Conservation (phyloP, 345 rosid genomes). For the Schrenkiella parvula region DNA sequence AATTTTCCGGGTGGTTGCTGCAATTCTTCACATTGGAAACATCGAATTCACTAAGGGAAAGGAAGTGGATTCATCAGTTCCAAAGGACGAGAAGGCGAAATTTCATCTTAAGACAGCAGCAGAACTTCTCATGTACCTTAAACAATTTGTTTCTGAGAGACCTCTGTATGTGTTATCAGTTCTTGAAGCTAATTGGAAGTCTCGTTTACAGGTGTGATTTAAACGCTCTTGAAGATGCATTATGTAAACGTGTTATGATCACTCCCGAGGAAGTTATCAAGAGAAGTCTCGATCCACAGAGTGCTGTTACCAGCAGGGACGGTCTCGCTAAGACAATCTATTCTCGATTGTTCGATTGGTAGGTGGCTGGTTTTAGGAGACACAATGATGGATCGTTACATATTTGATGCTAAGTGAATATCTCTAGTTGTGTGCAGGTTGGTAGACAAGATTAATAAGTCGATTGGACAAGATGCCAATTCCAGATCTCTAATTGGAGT, state of each 20-base stretch:
- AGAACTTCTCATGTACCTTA: neutral
- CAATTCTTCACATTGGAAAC: neutral
- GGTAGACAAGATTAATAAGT: neutral
- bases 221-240: neutral
- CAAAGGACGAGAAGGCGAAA: neutral
- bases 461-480: neutral
- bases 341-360: neutral
- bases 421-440: neutral
- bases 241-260: neutral
- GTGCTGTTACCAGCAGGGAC: neutral
- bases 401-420: neutral
- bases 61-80: neutral
- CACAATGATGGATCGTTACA: too few species aligned
- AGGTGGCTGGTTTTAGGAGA: neutral
- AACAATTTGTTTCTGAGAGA: neutral
- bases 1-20: constrained; percentile 3
- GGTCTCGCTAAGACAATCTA: neutral
- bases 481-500: neutral
- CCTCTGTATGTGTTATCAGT: neutral
- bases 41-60: neutral
- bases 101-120: neutral
- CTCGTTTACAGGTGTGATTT: neutral
- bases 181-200: neutral
- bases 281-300: neutral
- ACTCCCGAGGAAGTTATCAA: neutral